Evolutionary conservation across 1,139 yeast genomes (phyloP).

Genomic region (Saccharomyces hybrid): DNA sequence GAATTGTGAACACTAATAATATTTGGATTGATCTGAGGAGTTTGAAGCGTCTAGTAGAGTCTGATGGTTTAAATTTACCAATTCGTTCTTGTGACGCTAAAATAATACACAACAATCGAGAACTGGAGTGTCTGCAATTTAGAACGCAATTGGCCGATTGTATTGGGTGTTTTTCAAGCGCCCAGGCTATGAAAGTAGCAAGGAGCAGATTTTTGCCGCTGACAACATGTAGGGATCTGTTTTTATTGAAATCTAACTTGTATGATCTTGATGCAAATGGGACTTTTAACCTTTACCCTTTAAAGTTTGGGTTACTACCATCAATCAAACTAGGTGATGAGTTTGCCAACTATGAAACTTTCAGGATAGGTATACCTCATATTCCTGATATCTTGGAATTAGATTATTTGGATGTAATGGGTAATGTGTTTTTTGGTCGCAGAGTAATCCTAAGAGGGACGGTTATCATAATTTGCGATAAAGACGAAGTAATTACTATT

Average conservation of each 20-base stretch:
- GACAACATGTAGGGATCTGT: constrained; percentile 88
- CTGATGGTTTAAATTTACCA: constrained; percentile 74
- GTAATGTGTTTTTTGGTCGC: constrained; percentile 83
- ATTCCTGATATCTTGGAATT: constrained; percentile 91
- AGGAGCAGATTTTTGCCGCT: constrained; percentile 93
- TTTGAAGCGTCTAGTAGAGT: constrained; percentile 82
- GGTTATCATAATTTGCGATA: constrained; percentile 89
- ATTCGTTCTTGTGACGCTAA: constrained; percentile 92
- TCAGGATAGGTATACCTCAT: constrained; percentile 82
- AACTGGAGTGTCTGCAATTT: constrained; percentile 81
- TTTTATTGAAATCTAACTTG: constrained; percentile 90
- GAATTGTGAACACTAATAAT: constrained; percentile 95
- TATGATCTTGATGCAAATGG: constrained; percentile 81
- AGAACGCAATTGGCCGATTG: constrained; percentile 99
- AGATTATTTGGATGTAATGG: constrained; percentile 91
- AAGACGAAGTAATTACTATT: constrained; percentile 87
- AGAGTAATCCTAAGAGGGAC: constrained; percentile 86
- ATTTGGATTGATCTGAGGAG: constrained; percentile 96
- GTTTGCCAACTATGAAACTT: constrained; percentile 89
- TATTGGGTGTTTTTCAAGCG: constrained; percentile 85
- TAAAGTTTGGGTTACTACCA: constrained; percentile 89
- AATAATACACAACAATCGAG: constrained; percentile 60
- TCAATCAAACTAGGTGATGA: constrained; percentile 93
- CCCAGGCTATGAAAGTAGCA: constrained; percentile 70
- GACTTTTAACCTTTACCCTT: constrained; percentile 73